phyloP scores from a whole-genome alignment of 2,329 filamentous ascomycete genomes.

The Colletotrichum theobromicola region DNA sequence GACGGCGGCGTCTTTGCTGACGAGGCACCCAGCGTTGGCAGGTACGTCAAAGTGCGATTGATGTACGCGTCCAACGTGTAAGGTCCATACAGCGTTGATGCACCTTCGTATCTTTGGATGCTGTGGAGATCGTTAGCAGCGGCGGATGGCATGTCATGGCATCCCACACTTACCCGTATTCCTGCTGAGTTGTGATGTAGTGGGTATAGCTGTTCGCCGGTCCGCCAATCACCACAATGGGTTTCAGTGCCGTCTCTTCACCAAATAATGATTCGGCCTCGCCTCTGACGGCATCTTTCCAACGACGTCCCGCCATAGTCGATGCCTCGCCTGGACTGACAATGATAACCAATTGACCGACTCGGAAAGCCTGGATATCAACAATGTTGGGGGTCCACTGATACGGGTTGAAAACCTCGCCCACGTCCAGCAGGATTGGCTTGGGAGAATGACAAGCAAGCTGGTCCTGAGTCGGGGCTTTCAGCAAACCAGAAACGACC shows the following conservation, averaged over 20 bases:
- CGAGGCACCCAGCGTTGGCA: slow-evolving; percentile 7
- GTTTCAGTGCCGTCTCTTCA: slow-evolving; percentile 49
- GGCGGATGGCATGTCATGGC: slow-evolving; percentile 20
- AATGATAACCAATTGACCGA: slow-evolving; percentile 84
- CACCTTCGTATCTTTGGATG: slow-evolving; percentile 89
- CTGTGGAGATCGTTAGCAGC: slow-evolving; percentile 20
- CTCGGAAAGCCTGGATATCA: slow-evolving; percentile 82
- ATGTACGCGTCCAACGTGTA: slow-evolving; percentile 88
- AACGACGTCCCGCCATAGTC: slow-evolving; percentile 89
- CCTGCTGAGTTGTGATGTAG: slow-evolving; percentile 76
- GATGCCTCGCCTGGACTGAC: slow-evolving; percentile 88
- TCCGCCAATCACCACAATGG: slow-evolving; percentile 80
- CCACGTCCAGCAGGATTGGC: slow-evolving; percentile 85
- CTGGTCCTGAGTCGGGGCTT: slow-evolving; percentile 72
- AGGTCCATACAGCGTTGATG: slow-evolving; percentile 84
- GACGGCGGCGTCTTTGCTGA: not conserved
- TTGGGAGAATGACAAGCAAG: slow-evolving; percentile 80
- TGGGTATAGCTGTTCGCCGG: slow-evolving; percentile 89
- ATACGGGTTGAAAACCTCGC: slow-evolving; percentile 77
- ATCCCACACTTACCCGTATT: slow-evolving; percentile 44
- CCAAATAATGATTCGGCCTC: slow-evolving; percentile 50
- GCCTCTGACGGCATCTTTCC: slow-evolving; percentile 72
- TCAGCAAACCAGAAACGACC: slow-evolving; percentile 72
- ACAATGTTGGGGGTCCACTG: slow-evolving; percentile 89
- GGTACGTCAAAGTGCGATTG: slow-evolving; percentile 63